Evolutionary conservation across 495 filamentous ascomycete species (phyloP), one percentile per base, ranked within the genome.

Genomic region (Penicillium nucicola): DNA sequence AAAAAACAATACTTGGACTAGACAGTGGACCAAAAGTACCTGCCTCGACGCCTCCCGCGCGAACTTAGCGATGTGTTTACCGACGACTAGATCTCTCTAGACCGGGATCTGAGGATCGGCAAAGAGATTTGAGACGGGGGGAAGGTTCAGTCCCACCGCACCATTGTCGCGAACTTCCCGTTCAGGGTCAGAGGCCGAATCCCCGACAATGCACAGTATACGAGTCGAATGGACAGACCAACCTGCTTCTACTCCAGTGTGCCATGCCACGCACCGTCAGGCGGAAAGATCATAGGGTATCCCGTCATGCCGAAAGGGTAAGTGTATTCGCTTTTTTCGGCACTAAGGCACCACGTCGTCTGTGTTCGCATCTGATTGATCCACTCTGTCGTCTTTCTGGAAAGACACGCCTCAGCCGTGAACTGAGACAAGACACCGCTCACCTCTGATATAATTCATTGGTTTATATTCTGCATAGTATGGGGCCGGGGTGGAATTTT

Each of bases 361-460:
- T 51, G 53, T 54, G 54, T 41, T 48, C 39, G 52, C 55, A 55
- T 61, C 58, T 61, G 58, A 61, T 61, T 56, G 58, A 58, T 61
- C 58, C 55, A 58, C 48, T 48, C 12, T 30, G 31, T 55, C 42
- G 18, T 37, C 28, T 49, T 28, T 60, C 45, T 46, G 49, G 45
- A 40, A 60, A 23, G 15, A 49, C 37, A 50, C 50, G 44, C 42
- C 38, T 57, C 38, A 48, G 57, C 49, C 46, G 53, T 53, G 50
- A 53, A 22, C 51, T 61, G 58, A 61, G 58, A 61, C 58, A 61
- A 47, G 58, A 47, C 52, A 55, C 52, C 48, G 51, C 55, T 51
- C 41, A 37, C 32, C 37, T 32, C 22, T 36, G 33, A 48, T 57
- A 55, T 19, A 47, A 47, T 30, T 36, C 18, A 58, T 58, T 58